Conservation (phyloP, 352 stramenopile genomes). For the Phytophthora crassamura region DNA sequence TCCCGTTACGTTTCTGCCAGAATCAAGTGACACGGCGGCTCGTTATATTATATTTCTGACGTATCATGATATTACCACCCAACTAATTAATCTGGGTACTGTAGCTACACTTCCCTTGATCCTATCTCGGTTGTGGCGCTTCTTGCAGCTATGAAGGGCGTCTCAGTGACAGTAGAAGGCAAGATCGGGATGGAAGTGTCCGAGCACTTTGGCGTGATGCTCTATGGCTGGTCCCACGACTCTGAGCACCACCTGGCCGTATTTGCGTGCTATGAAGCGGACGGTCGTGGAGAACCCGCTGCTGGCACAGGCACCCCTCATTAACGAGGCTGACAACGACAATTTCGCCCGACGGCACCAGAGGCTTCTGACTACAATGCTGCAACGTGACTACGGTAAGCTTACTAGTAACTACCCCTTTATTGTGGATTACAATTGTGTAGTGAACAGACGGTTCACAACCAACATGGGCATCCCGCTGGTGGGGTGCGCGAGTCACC, state of each 20-base stretch:
- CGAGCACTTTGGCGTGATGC: slow-evolving; percentile 5
- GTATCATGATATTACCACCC: neutral
- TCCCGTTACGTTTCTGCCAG: slow-evolving; percentile 4
- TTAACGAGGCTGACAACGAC: slow-evolving; percentile 12
- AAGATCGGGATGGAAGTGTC: slow-evolving; percentile 8
- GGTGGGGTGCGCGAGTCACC: slow-evolving; percentile 26
- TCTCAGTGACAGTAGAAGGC: neutral
- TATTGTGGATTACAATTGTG: slow-evolving; percentile 26
- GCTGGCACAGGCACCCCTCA: slow-evolving; percentile 15
- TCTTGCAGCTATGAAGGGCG: neutral
- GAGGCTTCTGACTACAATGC: slow-evolving; percentile 5
- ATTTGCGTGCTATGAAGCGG: slow-evolving; percentile 4
- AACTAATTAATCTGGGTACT: too few species aligned
- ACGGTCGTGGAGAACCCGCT: slow-evolving; percentile 3
- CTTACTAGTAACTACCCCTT: neutral
- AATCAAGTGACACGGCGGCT: neutral
- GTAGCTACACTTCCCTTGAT: slow-evolving; percentile 1
- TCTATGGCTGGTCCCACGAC: slow-evolving; percentile 5
- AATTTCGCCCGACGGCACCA: slow-evolving; percentile 16
- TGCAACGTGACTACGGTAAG: slow-evolving; percentile 7
- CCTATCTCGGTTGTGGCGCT: slow-evolving; percentile 1
- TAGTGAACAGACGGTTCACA: slow-evolving; percentile 11
- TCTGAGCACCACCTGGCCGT: slow-evolving; percentile 10
- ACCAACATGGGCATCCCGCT: slow-evolving; percentile 8
- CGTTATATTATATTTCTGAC: neutral